Evolutionary conservation across 108 stramenopile species (phyloP).

Genomic region (Phaeodactylum tricornutum): DNA sequence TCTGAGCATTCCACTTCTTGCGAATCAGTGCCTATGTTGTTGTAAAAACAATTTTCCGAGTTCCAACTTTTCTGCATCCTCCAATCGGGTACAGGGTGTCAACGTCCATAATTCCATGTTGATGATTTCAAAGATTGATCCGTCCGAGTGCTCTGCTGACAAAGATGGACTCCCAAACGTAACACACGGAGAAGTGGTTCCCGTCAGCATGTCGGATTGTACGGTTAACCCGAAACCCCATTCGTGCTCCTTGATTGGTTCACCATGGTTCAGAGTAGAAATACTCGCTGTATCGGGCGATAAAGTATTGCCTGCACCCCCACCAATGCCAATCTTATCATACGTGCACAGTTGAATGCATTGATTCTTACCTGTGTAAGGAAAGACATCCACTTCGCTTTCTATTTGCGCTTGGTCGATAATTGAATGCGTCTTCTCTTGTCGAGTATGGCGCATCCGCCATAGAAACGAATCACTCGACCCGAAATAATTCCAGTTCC

Average conservation of each 20-base stretch:
- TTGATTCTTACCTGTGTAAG: slow-evolving; percentile 46
- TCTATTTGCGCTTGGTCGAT: slow-evolving; percentile 40
- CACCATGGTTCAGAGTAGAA: not conserved
- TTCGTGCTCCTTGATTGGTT: slow-evolving; percentile 10
- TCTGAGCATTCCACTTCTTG: too few relatives aligned
- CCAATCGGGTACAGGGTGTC: slow-evolving; percentile 42
- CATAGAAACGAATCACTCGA: slow-evolving; percentile 54
- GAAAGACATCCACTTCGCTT: slow-evolving; percentile 53
- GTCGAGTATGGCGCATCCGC: slow-evolving; percentile 33
- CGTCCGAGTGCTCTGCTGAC: slow-evolving; percentile 22
- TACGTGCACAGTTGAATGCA: slow-evolving; percentile 53
- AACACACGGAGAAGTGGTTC: slow-evolving; percentile 40
- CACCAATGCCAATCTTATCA: slow-evolving; percentile 53
- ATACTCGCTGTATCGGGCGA: slow-evolving; percentile 12
- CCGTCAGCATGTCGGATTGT: slow-evolving; percentile 38
- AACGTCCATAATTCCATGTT: slow-evolving; percentile 73
- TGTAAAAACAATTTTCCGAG: slow-evolving; percentile 36
- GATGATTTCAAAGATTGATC: slow-evolving; percentile 52
- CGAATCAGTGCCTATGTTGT: slow-evolving; percentile 4
- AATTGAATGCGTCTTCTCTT: slow-evolving; percentile 15
- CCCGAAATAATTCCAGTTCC: slow-evolving; percentile 55
- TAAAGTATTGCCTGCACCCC: slow-evolving; percentile 22
- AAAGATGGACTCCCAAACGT: slow-evolving; percentile 62
- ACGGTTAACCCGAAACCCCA: slow-evolving; percentile 61
- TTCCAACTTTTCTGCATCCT: slow-evolving; percentile 64